phyloP scores from a whole-genome alignment of 768 basidiomycete species.

The Lenzites betulinus region DNA sequence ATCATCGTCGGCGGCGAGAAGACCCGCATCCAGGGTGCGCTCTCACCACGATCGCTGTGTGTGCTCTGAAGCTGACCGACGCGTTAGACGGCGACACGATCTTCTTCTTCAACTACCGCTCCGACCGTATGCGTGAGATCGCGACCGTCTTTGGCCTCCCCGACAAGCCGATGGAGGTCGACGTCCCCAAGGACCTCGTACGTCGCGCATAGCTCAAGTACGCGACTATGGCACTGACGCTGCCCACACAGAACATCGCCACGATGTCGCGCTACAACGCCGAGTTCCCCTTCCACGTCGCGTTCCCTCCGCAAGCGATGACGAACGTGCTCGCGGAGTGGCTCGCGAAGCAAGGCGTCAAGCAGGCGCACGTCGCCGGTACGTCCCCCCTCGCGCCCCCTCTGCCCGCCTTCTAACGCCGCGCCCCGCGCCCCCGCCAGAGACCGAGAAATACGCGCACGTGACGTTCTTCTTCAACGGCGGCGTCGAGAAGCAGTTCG shows the following conservation, averaged over 20 bases:
- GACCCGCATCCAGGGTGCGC: conserved; percentile 76
- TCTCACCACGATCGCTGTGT: neutral
- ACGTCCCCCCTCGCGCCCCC: conserved; percentile 16
- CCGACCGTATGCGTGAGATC: conserved; percentile 95
- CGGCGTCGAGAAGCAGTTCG: conserved; percentile 91
- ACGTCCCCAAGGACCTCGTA: conserved; percentile 79
- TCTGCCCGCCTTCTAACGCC: neutral
- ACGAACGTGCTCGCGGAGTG: conserved; percentile 94
- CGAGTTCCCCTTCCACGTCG: conserved; percentile 86
- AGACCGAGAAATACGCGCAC: conserved; percentile 98
- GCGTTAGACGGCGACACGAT: conserved; percentile 79
- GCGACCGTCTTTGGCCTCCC: conserved; percentile 76
- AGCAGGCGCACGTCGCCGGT: conserved; percentile 90
- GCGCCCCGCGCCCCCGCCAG: conserved; percentile 36
- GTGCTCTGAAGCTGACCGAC: neutral
- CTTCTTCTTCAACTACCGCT: conserved; percentile 98
- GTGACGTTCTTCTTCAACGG: conserved; percentile 99
- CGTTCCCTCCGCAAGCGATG: conserved; percentile 95
- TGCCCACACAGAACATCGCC: conserved; percentile 63
- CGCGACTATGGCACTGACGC: neutral
- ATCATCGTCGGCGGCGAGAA: conserved; percentile 83
- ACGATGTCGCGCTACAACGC: conserved; percentile 95
- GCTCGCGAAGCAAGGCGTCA: conserved; percentile 75
- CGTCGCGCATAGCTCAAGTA: conserved; percentile 24
- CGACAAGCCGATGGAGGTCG: conserved; percentile 83